These are phyloP conservation scores for Clitoria ternatea DNA, from an alignment of 306 rosid species.

Conservation along the genomic window DNA sequence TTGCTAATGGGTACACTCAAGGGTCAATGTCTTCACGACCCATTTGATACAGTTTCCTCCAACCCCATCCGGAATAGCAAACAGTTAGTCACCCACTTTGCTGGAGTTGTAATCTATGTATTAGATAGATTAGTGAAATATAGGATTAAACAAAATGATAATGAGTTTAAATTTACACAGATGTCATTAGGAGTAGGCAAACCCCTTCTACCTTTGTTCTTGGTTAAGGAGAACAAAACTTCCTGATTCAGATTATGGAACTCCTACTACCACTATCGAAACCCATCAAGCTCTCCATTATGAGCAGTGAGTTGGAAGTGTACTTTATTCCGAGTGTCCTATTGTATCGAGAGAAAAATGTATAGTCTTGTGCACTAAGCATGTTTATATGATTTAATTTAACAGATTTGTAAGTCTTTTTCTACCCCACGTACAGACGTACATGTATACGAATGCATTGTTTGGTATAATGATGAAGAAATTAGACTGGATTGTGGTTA, in stretches of 20 bases:
- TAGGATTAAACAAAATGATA: conserved; percentile 15
- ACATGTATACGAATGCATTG: not conserved
- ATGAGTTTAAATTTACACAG: conserved; percentile 27
- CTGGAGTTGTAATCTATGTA: conserved; percentile 29
- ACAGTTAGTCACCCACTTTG: conserved; percentile 16
- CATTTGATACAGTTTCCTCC: conserved; percentile 48
- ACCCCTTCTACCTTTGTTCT: conserved; percentile 10
- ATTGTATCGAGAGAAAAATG: conserved; percentile 18
- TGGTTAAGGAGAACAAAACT: conserved; percentile 14
- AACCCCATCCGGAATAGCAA: conserved; percentile 13
- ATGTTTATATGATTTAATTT: conserved; percentile 22
- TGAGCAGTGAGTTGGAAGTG: conserved; percentile 25
- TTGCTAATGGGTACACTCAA: conserved; percentile 69
- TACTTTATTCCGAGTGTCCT: conserved; percentile 11
- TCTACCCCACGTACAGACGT: not conserved
- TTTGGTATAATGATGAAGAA: not conserved
- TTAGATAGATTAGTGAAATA: conserved; percentile 33
- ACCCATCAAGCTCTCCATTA: conserved; percentile 12
- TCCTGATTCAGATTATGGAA: conserved; percentile 22
- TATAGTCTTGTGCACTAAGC: conserved; percentile 24
- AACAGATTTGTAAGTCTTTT: conserved; percentile 11
- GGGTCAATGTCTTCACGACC: conserved; percentile 60
- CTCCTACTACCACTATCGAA: conserved; percentile 22
- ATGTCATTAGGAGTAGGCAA: conserved; percentile 35
- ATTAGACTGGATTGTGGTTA: not conserved